Evolutionary conservation across 805 yeast genomes (phyloP).

Genomic region (Kodamaea restingae): DNA sequence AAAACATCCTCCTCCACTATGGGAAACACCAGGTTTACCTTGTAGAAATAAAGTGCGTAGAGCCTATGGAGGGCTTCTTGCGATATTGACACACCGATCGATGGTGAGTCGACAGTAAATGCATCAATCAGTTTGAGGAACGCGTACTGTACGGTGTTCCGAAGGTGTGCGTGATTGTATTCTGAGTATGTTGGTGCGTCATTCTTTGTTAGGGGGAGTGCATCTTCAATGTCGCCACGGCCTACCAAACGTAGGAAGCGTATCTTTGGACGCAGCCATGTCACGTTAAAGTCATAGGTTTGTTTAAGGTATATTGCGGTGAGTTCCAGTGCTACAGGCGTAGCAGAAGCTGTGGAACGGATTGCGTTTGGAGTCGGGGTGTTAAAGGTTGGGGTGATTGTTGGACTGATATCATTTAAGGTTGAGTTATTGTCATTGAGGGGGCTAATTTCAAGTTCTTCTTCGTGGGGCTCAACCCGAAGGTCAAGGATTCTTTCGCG

Average conservation of each 20-base stretch:
- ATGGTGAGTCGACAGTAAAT: slow-evolving; percentile 30
- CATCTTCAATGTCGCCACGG: slow-evolving; percentile 2
- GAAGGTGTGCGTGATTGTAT: slow-evolving; percentile 1
- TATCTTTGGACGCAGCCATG: slow-evolving; percentile 9
- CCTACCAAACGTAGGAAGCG: slow-evolving; percentile 4
- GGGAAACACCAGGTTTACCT: slow-evolving; percentile 39
- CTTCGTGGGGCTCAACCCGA: no score
- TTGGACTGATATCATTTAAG: no score
- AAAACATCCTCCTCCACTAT: slow-evolving; percentile 38
- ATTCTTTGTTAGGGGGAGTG: background rate
- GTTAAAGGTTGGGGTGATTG: no score
- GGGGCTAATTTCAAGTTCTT: no score
- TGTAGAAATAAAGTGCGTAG: slow-evolving; percentile 35
- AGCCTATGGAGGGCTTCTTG: slow-evolving; percentile 14
- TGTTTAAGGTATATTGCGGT: slow-evolving; percentile 8
- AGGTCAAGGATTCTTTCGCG: no score
- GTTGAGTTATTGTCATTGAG: no score
- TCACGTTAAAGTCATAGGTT: slow-evolving; percentile 7
- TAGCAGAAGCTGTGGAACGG: no score
- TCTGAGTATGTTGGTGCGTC: no score
- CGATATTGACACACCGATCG: slow-evolving; percentile 4
- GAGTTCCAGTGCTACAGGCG: no score
- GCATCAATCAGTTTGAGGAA: slow-evolving; percentile 35
- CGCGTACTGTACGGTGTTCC: slow-evolving; percentile 9
- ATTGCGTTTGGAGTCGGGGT: no score